Evolutionary conservation across 805 yeast species (phyloP).

Genomic region (Millerago galiae): DNA sequence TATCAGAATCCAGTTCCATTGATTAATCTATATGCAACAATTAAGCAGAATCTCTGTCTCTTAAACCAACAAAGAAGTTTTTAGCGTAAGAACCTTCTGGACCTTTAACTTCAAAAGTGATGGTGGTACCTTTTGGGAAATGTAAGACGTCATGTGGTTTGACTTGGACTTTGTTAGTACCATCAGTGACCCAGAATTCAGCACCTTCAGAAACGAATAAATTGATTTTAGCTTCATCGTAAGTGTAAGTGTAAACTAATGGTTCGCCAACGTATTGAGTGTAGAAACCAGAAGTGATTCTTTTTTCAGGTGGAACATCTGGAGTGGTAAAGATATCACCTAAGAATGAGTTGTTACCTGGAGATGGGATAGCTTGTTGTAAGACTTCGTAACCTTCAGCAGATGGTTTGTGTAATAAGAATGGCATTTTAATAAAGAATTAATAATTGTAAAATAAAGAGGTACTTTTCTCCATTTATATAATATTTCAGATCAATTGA

Average conservation of each 20-base stretch:
- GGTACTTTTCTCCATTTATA: not conserved
- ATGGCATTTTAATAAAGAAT: constrained; percentile 14
- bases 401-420: constrained; percentile 42
- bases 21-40: not conserved
- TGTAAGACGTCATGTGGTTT: constrained; percentile 62
- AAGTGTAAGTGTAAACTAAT: constrained; percentile 57
- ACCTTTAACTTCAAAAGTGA: constrained; percentile 57
- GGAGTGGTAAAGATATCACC: constrained; percentile 62
- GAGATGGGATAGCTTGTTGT: constrained; percentile 56
- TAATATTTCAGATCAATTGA: no score
- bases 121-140: constrained; percentile 62
- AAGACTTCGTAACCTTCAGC: constrained; percentile 45
- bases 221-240: constrained; percentile 68
- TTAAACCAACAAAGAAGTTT: constrained; percentile 57
- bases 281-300: constrained; percentile 63
- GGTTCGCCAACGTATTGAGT: constrained; percentile 63
- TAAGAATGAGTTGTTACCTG: constrained; percentile 63
- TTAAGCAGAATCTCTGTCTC: constrained; percentile 37
- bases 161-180: constrained; percentile 51
- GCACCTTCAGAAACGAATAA: constrained; percentile 59
- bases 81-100: constrained; percentile 41
- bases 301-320: constrained; percentile 52
- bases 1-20: constrained; percentile 1
- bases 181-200: constrained; percentile 51
- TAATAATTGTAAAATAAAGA: not conserved